Conservation (phyloP, 805 yeast species). For the Kuraishia ogatae region DNA sequence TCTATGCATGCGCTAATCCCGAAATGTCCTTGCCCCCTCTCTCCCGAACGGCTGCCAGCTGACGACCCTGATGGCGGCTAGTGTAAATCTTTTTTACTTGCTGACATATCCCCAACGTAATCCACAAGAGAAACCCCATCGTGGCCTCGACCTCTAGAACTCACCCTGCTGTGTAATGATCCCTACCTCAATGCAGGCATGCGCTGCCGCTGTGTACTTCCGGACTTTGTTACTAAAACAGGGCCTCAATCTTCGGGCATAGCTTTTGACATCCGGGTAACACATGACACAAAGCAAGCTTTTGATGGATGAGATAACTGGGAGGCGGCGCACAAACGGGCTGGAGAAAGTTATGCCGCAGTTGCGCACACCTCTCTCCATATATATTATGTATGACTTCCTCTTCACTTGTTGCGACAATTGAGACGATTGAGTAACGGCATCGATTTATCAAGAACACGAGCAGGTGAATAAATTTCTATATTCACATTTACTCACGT, state of each 20-base stretch:
- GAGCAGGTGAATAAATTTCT: too few relatives aligned
- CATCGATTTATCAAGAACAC: too few relatives aligned
- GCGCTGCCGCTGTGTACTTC: neutral
- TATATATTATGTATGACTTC: too few relatives aligned
- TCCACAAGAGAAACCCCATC: too few relatives aligned
- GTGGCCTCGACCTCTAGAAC: neutral
- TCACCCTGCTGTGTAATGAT: neutral
- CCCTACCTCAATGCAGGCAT: neutral
- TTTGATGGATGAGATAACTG: neutral
- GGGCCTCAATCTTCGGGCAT: neutral
- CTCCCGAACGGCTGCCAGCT: too few relatives aligned
- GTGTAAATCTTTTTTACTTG: too few relatives aligned
- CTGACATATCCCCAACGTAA: too few relatives aligned
- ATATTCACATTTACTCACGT: neutral
- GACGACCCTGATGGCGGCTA: too few relatives aligned
- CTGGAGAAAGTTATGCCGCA: neutral
- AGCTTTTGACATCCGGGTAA: neutral
- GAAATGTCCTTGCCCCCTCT: too few relatives aligned
- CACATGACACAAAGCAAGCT: neutral
- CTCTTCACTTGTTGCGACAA: too few relatives aligned
- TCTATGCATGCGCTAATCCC: too few relatives aligned
- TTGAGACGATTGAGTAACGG: too few relatives aligned
- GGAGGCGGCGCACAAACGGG: neutral
- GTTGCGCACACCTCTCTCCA: neutral
- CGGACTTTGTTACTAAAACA: neutral